phyloP scores from a whole-genome alignment of 495 filamentous ascomycete species.

The Penicillium bialowiezense region DNA sequence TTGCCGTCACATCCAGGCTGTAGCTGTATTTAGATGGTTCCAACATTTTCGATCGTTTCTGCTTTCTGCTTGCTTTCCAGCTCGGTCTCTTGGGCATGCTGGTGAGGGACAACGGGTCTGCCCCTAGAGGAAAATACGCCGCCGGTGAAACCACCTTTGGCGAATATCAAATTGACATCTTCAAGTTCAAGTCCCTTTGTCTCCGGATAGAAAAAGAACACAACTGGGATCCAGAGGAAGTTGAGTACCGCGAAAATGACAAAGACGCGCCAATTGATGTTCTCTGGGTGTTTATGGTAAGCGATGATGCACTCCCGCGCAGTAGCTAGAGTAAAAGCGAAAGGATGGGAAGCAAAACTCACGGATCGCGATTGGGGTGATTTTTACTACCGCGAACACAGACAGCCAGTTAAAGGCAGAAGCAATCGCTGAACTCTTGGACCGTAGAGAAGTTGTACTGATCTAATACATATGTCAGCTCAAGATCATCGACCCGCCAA shows the following conservation, averaged over 20 bases:
- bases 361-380: slow-evolving; percentile 54
- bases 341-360: neutral
- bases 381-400: slow-evolving; percentile 46
- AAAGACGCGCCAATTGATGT: slow-evolving; percentile 47
- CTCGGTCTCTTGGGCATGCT: neutral
- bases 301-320: slow-evolving; percentile 24
- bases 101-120: neutral
- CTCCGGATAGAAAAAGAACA: slow-evolving; percentile 44
- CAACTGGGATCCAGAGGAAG: slow-evolving; percentile 26
- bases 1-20: no score
- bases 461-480: slow-evolving; percentile 24
- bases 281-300: slow-evolving; percentile 23
- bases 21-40: neutral
- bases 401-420: neutral
- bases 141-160: slow-evolving; percentile 4
- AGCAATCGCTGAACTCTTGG: neutral
- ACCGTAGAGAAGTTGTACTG: slow-evolving; percentile 28
- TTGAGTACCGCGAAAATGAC: slow-evolving; percentile 48
- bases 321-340: no score
- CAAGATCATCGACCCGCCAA: neutral
- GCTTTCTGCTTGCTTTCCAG: neutral
- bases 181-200: slow-evolving; percentile 46
- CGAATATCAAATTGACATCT: slow-evolving; percentile 49
- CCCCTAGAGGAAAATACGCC: neutral
- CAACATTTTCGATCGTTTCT: neutral